Evolutionary conservation across 108 stramenopile genomes (phyloP), one percentile per base, ranked within the genome.

Genomic region (Aurantiochytrium sp.): DNA sequence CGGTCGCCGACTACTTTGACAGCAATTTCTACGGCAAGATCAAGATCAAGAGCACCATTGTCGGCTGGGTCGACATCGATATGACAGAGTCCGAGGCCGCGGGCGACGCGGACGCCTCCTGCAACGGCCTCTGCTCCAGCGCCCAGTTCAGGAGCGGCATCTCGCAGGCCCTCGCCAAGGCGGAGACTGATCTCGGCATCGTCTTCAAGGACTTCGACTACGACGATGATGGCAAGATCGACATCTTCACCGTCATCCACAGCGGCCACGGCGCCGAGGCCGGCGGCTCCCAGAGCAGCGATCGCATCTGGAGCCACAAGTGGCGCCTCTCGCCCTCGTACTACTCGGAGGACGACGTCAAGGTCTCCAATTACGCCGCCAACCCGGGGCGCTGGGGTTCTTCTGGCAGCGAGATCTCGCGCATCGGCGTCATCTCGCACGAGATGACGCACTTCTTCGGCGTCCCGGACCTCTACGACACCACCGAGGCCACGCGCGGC

Each of bases 251-350:
- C 36, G 52, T 96, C 15, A 85, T 95, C 22, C 94, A 94, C 69
- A 90, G 91, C 55, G 96, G 96, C 36, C 95, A 94, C 88, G 93
- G 92, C 8, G 95, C 95, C 27, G 95, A 96, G 87, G 86, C 89
- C 4, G 93, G 91, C 3, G 89, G 91, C 8, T 54, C 32, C 34
- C 94, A 94, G 86, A 93, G 94, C 50, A 85, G 68, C 88, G 55
- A 89, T 53, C 55, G 91, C 32, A 90, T 91, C 30, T 93, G 93
- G 93, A 55, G 53, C 81, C 93, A 93, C 55, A 93, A 92, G 88
- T 91, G 92, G 31, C 85, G 89, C 3, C 36, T 93, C 73, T 55
- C 86, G 87, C 52, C 48, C 32, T 53, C 87, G 6, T 52, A 36
- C 15, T 55, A 86, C 36, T 86, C 24, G 31, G 68, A 52, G n/a